A percentile compares a stretch with the other conserved stretches of the same genome.
Evolutionary conservation across 2,329 filamentous ascomycete genomes (phyloP).

Genomic region (Aureobasidium lini): DNA sequence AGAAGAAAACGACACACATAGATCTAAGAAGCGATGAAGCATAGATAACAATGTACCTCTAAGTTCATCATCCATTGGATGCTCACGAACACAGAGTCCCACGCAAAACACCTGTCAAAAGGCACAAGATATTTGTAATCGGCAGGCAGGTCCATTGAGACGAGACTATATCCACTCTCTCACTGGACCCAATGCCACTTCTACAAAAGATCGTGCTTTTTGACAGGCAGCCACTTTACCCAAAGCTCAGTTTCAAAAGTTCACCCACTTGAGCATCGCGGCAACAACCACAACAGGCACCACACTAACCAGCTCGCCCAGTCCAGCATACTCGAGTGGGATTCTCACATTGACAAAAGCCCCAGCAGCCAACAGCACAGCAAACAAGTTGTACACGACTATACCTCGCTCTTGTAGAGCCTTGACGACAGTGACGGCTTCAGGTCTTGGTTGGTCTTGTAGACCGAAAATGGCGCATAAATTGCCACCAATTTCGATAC

Average conservation of each 20-base stretch:
- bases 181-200: too few relatives aligned
- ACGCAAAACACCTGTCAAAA: too few relatives aligned
- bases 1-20: too few relatives aligned
- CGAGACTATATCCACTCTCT: too few relatives aligned
- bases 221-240: too few relatives aligned
- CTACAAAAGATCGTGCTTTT: too few relatives aligned
- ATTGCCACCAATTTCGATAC: constrained; percentile 42
- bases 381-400: constrained; percentile 59
- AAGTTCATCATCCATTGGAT: too few relatives aligned
- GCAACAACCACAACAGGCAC: constrained; percentile 59
- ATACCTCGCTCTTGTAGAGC: constrained; percentile 45
- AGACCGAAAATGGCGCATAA: constrained; percentile 46
- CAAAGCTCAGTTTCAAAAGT: not conserved
- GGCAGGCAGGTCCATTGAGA: too few relatives aligned
- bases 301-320: constrained; percentile 69
- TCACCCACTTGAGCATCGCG: constrained; percentile 23
- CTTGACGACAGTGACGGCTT: constrained; percentile 44
- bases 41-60: too few relatives aligned
- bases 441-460: constrained; percentile 40
- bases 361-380: constrained; percentile 59
- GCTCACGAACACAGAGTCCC: too few relatives aligned
- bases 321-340: constrained; percentile 56
- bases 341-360: constrained; percentile 52
- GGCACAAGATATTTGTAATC: too few relatives aligned
- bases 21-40: too few relatives aligned